Percentiles rank a stretch among this genome's conserved stretches.
phyloP scores from a whole-genome alignment of 768 basidiomycete genomes.

The Rhodotorula sphaerocarpa region DNA sequence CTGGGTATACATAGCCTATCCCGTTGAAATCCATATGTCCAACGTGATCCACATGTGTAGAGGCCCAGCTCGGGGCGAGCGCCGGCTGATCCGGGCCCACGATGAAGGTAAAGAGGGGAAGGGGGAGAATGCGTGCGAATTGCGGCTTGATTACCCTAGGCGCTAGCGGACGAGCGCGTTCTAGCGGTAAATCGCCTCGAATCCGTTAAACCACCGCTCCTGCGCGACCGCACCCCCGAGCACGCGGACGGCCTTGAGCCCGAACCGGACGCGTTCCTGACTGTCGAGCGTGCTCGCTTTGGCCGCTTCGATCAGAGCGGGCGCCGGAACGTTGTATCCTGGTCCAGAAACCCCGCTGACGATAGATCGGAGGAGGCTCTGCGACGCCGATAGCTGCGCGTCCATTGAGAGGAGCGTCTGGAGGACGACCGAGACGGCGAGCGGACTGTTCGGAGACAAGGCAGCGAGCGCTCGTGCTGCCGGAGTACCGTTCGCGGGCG shows the following conservation, averaged over 20 bases:
- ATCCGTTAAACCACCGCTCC: neutral
- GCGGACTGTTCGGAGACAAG: neutral
- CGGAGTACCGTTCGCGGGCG: neutral
- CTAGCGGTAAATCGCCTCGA: neutral
- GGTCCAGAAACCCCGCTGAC: neutral
- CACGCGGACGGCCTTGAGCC: neutral
- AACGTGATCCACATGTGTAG: no score
- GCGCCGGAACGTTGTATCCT: neutral
- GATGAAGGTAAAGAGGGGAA: no score
- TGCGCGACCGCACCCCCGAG: neutral
- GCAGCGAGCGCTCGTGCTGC: neutral
- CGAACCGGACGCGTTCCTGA: conserved; percentile 1
- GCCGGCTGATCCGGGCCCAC: no score
- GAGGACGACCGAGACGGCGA: conserved; percentile 6
- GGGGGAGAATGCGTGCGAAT: no score
- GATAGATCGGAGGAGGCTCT: neutral
- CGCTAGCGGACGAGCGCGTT: no score
- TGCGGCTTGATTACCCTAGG: no score
- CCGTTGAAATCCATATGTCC: no score
- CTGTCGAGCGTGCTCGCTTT: neutral
- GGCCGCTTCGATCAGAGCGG: neutral
- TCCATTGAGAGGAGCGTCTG: neutral
- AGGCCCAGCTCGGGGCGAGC: no score
- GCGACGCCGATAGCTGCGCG: neutral
- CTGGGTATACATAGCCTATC: no score